Base-by-base conservation (phyloP, 805 yeast species). In the Gaillardinia entomophila region DNA sequence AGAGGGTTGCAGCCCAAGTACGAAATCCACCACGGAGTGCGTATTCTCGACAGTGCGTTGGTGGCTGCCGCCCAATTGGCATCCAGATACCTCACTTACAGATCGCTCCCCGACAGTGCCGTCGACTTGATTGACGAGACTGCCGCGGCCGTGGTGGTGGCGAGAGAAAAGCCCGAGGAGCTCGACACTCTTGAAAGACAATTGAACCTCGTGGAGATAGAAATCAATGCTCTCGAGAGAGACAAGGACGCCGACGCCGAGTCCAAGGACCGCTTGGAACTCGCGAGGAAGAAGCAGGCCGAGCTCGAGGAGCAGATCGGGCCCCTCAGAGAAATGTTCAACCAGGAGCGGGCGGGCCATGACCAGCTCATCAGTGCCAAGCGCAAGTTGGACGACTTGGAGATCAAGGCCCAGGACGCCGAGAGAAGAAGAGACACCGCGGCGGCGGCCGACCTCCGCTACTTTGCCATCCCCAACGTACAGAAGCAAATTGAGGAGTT, bases 121-220 rank as follows among this genome's bases (percentile, higher is more conserved):
- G 92, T 90, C 36, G 98, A 90, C 60, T 69, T 90, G 47, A 87
- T 90, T 43, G 98, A 90, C 66, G 97, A 92, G 56, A 75, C 96
- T 5, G 94, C 97, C 27, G 97, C 97, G 3, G 48, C 95, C 35
- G 97, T 92, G 27, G 97, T 97, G 1, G 98, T 92, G 33, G 96
- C 96, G 3, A 79, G 98, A 62, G 98, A 92, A 57, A 87, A 86
- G 57, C 98, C 98, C 2, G 98, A 92, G 61, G 96, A 88, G 57
- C 72, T 92, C 49, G 98, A 92, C 64, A 82, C 80, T 28, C 75
- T 88, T 46, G 98, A 92, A 62, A 84, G 98, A 60, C 87, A 87
- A 63, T 71, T 89, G 30, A 94, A 88, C 56, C 74, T 92, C 46
- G 64, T 92, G 23, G 95, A 90, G 50, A 97, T 92, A 37, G 98